Percentiles rank a stretch among this genome's conserved stretches.
Conservation (phyloP, 179 eudicot genomes). For the Monotropa hypopitys region DNA sequence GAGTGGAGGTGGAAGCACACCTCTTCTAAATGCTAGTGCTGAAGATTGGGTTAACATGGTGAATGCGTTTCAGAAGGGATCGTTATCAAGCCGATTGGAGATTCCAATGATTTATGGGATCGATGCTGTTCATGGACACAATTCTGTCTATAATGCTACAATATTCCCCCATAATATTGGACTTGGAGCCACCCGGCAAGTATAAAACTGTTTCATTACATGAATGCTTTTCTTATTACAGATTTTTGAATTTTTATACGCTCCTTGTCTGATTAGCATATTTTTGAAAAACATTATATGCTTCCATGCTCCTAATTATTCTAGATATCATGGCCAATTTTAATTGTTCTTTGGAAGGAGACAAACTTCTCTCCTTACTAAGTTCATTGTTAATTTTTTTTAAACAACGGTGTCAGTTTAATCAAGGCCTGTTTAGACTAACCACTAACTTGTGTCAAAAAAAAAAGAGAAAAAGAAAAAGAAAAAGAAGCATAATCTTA, state of each 20-base stretch:
- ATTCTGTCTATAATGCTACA: slow-evolving; percentile 77
- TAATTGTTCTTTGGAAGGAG: background rate
- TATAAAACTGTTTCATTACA: background rate
- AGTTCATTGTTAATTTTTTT: background rate
- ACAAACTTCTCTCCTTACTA: background rate
- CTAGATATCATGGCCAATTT: background rate
- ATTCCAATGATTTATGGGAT: slow-evolving; percentile 90
- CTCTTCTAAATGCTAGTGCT: slow-evolving; percentile 43
- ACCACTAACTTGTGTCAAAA: background rate
- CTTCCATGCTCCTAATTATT: background rate
- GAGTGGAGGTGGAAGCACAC: slow-evolving; percentile 84
- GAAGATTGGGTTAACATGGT: slow-evolving; percentile 77
- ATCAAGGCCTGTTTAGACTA: background rate
- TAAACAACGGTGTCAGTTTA: background rate
- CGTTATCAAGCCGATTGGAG: slow-evolving; percentile 68
- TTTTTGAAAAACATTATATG: background rate
- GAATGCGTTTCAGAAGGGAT: slow-evolving; percentile 58
- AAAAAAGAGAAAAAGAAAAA: background rate
- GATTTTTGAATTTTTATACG: background rate
- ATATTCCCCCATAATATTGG: slow-evolving; percentile 84
- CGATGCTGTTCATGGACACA: slow-evolving; percentile 91
- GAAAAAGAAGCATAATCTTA: background rate
- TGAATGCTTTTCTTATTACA: background rate
- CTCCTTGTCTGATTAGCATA: background rate
- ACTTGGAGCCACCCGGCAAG: slow-evolving; percentile 81